Evolutionary conservation across 2,329 filamentous ascomycete genomes (phyloP).

Genomic region (Fusarium bulbicola): DNA sequence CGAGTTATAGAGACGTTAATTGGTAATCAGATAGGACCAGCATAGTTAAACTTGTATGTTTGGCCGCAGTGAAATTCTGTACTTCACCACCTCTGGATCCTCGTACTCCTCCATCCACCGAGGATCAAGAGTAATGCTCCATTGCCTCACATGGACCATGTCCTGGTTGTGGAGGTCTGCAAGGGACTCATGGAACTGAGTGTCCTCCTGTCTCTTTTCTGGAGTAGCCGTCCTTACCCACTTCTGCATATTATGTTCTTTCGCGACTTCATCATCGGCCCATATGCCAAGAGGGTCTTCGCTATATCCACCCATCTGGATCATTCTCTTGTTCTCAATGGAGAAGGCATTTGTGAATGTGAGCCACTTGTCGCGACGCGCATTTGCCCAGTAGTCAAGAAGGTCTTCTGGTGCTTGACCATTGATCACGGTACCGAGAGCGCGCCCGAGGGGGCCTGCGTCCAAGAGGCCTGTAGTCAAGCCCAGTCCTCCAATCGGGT

Average conservation of each 20-base stretch:
- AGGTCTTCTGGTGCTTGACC: not conserved
- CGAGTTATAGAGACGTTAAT: not conserved
- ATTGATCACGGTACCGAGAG: not conserved
- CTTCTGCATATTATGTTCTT: not conserved
- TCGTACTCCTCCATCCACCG: not conserved
- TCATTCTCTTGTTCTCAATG: not conserved
- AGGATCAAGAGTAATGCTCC: not conserved
- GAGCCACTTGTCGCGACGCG: not conserved
- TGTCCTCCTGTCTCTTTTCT: not conserved
- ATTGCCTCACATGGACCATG: not conserved
- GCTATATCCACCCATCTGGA: not conserved
- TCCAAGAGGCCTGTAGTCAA: not conserved
- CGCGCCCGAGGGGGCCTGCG: not conserved
- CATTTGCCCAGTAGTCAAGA: not conserved
- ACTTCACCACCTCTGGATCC: not conserved
- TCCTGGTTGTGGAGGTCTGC: not conserved
- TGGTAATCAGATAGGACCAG: not conserved
- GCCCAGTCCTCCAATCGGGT: not conserved
- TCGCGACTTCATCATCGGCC: not conserved
- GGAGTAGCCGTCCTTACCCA: not conserved
- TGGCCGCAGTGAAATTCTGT: not conserved
- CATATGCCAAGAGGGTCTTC: not conserved
- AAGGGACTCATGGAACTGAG: not conserved
- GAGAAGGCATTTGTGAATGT: not conserved
- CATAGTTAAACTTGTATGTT: rapidly evolving